Conservation (phyloP, 331 rosid genomes). For the Pyrus hybrid region DNA sequence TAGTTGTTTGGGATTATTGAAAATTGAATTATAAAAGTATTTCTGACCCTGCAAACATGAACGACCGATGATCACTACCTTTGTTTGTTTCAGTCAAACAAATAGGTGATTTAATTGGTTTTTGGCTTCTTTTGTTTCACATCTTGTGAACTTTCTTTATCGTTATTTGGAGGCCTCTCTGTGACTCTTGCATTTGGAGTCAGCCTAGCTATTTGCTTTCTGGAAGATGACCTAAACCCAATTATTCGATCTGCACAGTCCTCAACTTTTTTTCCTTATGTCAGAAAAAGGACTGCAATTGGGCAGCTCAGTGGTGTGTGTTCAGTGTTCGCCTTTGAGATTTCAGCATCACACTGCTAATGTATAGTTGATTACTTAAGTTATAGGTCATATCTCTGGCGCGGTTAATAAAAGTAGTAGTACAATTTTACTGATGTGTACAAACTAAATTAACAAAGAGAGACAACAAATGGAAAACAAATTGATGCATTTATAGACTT, state of each 20-base stretch:
- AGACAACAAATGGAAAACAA: background rate
- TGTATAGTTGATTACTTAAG: background rate
- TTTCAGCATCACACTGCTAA: background rate
- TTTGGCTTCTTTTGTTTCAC: slow-evolving; percentile 32
- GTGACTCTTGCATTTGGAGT: background rate
- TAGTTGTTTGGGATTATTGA: background rate
- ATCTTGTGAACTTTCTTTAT: slow-evolving; percentile 37
- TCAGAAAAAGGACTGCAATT: background rate
- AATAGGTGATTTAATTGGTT: slow-evolving; percentile 15
- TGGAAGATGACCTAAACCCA: background rate
- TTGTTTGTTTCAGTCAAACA: slow-evolving; percentile 27
- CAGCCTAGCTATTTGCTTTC: background rate
- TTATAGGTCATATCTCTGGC: background rate
- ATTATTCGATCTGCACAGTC: background rate
- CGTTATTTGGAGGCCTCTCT: background rate
- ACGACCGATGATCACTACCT: background rate
- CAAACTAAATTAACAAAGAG: background rate
- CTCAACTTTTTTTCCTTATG: background rate
- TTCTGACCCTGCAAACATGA: background rate
- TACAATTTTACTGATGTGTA: background rate
- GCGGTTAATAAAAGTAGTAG: background rate
- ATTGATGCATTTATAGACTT: background rate
- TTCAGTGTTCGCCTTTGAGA: background rate
- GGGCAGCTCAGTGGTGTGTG: background rate
- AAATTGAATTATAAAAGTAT: background rate